These are phyloP conservation scores for Carex pumila DNA, from an alignment of 176 grass and related monocot genomes.

Conservation along the genomic window DNA sequence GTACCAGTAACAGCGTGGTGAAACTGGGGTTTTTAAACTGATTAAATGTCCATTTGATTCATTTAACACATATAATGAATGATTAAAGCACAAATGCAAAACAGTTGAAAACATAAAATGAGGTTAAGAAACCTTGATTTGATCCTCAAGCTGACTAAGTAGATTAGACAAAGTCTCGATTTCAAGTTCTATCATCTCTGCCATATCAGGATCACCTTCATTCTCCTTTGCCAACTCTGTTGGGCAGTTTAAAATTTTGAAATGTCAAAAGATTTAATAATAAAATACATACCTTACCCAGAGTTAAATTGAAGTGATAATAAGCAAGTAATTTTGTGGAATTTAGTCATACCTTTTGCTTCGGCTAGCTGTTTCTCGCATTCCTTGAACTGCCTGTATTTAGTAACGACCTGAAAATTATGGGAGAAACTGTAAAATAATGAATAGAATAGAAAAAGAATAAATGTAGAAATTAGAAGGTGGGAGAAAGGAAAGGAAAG, in stretches of 20 bases:
- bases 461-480: neutral
- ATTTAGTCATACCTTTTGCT: constrained; percentile 57
- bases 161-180: constrained; percentile 63
- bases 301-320: neutral
- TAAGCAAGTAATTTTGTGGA: neutral
- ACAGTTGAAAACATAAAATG: neutral
- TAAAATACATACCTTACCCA: neutral
- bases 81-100: neutral
- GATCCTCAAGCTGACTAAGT: constrained; percentile 66
- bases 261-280: neutral
- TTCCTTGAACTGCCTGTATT: constrained; percentile 74
- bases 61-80: neutral
- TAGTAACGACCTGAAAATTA: constrained; percentile 54
- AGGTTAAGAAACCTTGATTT: constrained; percentile 53
- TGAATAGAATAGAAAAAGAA: neutral
- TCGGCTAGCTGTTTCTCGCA: constrained; percentile 75
- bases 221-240: constrained; percentile 70
- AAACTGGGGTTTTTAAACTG: neutral
- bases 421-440: neutral
- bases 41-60: neutral
- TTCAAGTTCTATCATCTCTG: constrained; percentile 78
- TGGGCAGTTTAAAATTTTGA: neutral
- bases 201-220: constrained; percentile 67
- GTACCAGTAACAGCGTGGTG: neutral
- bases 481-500: neutral